A percentile compares a stretch with the other conserved stretches of the same genome.
Conservation (phyloP, 257 asterid species). For the Nicotiana knightiana region DNA sequence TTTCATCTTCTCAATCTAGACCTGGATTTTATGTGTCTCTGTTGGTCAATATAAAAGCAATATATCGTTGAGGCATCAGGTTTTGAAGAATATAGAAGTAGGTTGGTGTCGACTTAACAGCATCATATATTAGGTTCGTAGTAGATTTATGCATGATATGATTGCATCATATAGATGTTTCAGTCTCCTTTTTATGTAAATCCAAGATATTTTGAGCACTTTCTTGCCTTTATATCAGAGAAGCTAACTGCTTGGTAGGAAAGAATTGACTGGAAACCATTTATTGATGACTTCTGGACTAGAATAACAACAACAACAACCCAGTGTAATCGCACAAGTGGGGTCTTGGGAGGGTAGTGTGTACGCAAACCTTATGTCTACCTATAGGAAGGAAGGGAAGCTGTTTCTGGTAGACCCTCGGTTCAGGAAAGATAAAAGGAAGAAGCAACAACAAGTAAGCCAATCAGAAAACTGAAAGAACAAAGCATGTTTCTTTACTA, state of each 20-base stretch:
- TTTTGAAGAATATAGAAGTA: not conserved
- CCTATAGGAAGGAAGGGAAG: no score
- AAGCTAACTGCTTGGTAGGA: not conserved
- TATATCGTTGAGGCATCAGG: not conserved
- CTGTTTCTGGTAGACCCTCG: no score
- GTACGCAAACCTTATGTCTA: no score
- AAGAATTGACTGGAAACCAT: not conserved
- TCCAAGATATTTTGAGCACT: not conserved
- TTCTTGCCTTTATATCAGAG: not conserved
- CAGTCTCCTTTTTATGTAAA: not conserved
- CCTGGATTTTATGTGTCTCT: not conserved
- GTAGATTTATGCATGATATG: not conserved
- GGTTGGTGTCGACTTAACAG: not conserved
- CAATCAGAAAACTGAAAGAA: no score
- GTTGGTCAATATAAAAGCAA: not conserved
- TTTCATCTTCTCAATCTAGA: not conserved
- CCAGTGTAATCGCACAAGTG: no score
- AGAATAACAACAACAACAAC: not conserved
- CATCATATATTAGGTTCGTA: not conserved
- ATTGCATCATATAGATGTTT: not conserved
- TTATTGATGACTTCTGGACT: not conserved
- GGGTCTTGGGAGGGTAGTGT: no score
- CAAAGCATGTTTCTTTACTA: no score
- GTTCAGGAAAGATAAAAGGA: no score
- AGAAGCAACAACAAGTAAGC: no score